phyloP scores from a whole-genome alignment of 495 filamentous ascomycete genomes.

The Pyronema domesticum region DNA sequence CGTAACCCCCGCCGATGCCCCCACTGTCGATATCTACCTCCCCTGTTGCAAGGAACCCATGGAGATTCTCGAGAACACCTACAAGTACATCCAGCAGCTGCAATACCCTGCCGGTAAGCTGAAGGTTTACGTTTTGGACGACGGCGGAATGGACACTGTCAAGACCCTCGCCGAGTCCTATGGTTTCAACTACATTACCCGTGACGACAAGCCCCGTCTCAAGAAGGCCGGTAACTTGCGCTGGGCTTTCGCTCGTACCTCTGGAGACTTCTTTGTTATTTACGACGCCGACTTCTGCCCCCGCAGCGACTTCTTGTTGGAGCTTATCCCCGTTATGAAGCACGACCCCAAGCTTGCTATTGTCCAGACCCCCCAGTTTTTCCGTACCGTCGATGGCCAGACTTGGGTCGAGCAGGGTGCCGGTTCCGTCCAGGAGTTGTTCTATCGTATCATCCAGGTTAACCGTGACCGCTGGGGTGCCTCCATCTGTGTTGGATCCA shows the following conservation, averaged over 20 bases:
- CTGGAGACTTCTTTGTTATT: constrained; percentile 22
- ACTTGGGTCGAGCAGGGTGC: constrained; percentile 24
- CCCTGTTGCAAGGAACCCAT: constrained; percentile 23
- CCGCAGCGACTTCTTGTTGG: constrained; percentile 20
- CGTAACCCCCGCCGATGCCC: constrained; percentile 8
- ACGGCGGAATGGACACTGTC: constrained; percentile 16
- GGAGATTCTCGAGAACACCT: constrained; percentile 23
- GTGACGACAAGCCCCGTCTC: constrained; percentile 18
- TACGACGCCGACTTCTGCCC: constrained; percentile 26
- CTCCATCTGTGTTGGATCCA: constrained; percentile 21
- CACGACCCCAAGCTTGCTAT: constrained; percentile 18
- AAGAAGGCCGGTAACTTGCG: constrained; percentile 25
- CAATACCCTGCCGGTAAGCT: constrained; percentile 16
- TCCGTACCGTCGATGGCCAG: constrained; percentile 14
- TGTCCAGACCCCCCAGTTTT: constrained; percentile 23
- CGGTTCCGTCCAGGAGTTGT: constrained; percentile 16
- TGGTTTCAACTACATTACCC: constrained; percentile 17
- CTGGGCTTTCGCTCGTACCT: constrained; percentile 18
- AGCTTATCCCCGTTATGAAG: constrained; percentile 17
- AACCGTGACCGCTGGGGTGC: constrained; percentile 23
- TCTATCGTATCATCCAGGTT: constrained; percentile 21
- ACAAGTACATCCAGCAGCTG: constrained; percentile 16
- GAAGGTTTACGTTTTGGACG: constrained; percentile 21
- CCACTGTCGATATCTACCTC: constrained; percentile 24
- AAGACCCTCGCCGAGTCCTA: constrained; percentile 15